Evolutionary conservation across 1,284 basidiomycete genomes (phyloP).

Genomic region (Porodaedalea pini): DNA sequence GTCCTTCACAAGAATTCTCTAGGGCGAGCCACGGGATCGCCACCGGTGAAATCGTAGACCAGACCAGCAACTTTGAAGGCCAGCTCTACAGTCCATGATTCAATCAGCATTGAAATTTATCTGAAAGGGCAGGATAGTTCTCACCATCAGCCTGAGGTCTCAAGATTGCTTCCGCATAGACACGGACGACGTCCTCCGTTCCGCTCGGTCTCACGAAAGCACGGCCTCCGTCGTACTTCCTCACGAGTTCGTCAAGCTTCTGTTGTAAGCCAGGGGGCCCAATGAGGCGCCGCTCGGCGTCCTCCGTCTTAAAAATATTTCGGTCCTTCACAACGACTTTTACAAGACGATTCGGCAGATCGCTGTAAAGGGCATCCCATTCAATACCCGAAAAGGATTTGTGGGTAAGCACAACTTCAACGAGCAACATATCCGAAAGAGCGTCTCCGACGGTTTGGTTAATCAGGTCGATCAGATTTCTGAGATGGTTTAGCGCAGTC

Average conservation of each 20-base stretch:
- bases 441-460: slow-evolving; percentile 99
- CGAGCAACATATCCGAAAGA: slow-evolving; percentile 92
- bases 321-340: slow-evolving; percentile 91
- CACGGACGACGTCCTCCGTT: slow-evolving; percentile 97
- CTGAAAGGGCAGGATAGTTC: slow-evolving; percentile 28
- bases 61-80: slow-evolving; percentile 80
- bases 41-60: slow-evolving; percentile 77
- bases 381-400: slow-evolving; percentile 80
- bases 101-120: neutral
- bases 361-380: slow-evolving; percentile 94
- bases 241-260: slow-evolving; percentile 84
- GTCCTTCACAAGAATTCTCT: slow-evolving; percentile 58
- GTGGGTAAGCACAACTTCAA: slow-evolving; percentile 89
- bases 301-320: slow-evolving; percentile 83
- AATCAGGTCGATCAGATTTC: slow-evolving; percentile 80
- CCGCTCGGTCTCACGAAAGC: slow-evolving; percentile 96
- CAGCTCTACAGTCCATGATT: slow-evolving; percentile 50
- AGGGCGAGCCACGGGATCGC: slow-evolving; percentile 62
- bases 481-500: slow-evolving; percentile 74
- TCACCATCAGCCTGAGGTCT: slow-evolving; percentile 79
- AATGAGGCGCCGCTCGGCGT: slow-evolving; percentile 88
- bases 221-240: slow-evolving; percentile 80
- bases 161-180: slow-evolving; percentile 90
- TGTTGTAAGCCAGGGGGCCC: slow-evolving; percentile 79
- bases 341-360: slow-evolving; percentile 94